These are phyloP conservation scores for Kodamaea suecica DNA, from an alignment of 1,139 yeast species.

Conservation along the genomic window DNA sequence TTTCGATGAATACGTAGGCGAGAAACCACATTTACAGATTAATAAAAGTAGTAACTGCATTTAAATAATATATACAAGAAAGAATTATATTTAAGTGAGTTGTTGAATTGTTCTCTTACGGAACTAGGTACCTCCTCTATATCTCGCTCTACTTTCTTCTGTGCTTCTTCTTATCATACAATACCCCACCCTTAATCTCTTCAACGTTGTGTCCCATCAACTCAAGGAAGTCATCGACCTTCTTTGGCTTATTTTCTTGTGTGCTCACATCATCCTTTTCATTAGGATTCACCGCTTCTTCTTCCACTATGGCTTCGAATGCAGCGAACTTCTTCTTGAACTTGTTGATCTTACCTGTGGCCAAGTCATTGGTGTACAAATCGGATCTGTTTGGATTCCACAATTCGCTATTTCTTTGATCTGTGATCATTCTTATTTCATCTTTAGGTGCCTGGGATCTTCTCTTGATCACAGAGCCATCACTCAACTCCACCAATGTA, in stretches of 20 bases:
- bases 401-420: constrained; percentile 77
- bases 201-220: constrained; percentile 61
- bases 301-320: constrained; percentile 37
- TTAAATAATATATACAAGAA: constrained; percentile 3
- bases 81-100: neutral
- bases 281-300: constrained; percentile 11
- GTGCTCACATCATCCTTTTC: constrained; percentile 8
- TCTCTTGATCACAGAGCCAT: constrained; percentile 84
- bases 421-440: constrained; percentile 81
- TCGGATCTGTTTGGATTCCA: constrained; percentile 91
- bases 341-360: constrained; percentile 81
- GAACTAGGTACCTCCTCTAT: neutral
- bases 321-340: constrained; percentile 75
- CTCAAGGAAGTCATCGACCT: constrained; percentile 52
- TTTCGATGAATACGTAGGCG: too few relatives aligned
- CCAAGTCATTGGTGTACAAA: constrained; percentile 69
- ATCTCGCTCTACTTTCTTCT: constrained; percentile 21
- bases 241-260: constrained; percentile 13
- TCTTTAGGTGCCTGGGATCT: constrained; percentile 86
- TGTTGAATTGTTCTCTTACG: neutral
- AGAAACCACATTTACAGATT: too few relatives aligned
- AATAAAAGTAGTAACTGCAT: neutral
- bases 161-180: constrained; percentile 49
- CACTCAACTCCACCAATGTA: constrained; percentile 81
- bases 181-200: constrained; percentile 63